Percentiles rank a stretch among this genome's conserved stretches.
Evolutionary conservation across 495 filamentous ascomycete genomes (phyloP).

Genomic region (Aspergillus carlsbadensis): DNA sequence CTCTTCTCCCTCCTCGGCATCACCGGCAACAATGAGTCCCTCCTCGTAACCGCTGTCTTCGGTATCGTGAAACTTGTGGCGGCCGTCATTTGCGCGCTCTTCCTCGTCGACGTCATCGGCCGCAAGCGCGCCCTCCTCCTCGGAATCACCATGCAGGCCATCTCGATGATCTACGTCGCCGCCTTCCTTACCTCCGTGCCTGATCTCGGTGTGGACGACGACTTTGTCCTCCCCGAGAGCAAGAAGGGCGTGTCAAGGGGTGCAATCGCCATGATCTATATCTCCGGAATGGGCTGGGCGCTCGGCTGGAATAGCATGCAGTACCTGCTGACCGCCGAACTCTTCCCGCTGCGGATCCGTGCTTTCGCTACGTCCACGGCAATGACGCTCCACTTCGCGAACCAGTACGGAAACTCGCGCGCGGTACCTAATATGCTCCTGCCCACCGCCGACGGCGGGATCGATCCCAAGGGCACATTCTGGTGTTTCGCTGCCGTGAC

Average conservation of each 20-base stretch:
- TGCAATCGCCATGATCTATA: conserved; percentile 65
- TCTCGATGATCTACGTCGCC: conserved; percentile 69
- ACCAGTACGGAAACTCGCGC: conserved; percentile 68
- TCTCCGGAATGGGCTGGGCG: conserved; percentile 68
- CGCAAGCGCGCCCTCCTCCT: conserved; percentile 66
- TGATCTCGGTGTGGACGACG: conserved; percentile 36
- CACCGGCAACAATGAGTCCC: conserved; percentile 57
- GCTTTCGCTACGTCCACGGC: conserved; percentile 41
- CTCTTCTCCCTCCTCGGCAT: conserved; percentile 66
- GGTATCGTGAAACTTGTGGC: conserved; percentile 68
- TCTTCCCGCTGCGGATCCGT: conserved; percentile 63
- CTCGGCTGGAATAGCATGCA: conserved; percentile 76
- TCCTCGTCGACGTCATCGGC: conserved; percentile 73
- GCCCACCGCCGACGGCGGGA: conserved; percentile 45
- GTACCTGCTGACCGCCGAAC: conserved; percentile 72
- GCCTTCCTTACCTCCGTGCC: conserved; percentile 59
- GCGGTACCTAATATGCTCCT: conserved; percentile 55
- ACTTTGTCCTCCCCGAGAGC: conserved; percentile 29
- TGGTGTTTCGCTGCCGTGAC: conserved; percentile 68
- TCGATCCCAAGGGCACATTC: conserved; percentile 57
- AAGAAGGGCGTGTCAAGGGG: conserved; percentile 44
- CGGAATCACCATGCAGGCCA: conserved; percentile 61
- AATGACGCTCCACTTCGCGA: conserved; percentile 65
- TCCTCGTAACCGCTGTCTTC: conserved; percentile 68
- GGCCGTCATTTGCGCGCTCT: conserved; percentile 62